Conservation (phyloP, 192 early-diverging fungal species). For the Mortierella alpina region DNA sequence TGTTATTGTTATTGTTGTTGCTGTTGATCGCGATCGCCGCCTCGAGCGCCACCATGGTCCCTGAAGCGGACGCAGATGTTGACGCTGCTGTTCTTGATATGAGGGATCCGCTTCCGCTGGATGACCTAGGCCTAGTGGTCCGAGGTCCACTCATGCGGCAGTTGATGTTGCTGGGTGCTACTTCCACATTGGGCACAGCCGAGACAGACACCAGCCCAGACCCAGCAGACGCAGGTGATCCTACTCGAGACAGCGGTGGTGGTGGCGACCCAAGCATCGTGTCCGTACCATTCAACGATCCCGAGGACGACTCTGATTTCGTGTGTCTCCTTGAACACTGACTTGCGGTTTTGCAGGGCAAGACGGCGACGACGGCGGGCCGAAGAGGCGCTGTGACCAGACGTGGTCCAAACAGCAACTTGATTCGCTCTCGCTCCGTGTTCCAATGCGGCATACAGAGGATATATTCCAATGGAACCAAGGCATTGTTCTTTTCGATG, state of each 20-base stretch:
- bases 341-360: background rate
- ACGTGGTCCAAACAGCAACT: slow-evolving; percentile 69
- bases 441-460: slow-evolving; percentile 83
- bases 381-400: slow-evolving; percentile 63
- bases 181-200: background rate
- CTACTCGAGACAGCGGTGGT: background rate
- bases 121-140: background rate
- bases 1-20: background rate
- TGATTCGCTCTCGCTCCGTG: slow-evolving; percentile 71
- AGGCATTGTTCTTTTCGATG: slow-evolving; percentile 64
- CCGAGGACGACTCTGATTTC: slow-evolving; percentile 10
- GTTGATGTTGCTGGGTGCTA: background rate
- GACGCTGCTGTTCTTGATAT: background rate
- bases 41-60: background rate
- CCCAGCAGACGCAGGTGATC: background rate
- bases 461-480: slow-evolving; percentile 74
- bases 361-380: background rate
- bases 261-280: background rate
- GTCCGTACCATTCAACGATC: background rate
- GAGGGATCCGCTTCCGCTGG: background rate
- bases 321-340: background rate
- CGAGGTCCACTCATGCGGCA: background rate
- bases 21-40: background rate
- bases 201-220: background rate
- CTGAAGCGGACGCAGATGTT: background rate